Evolutionary conservation across 805 yeast genomes (phyloP), one percentile per base, ranked within the genome.

Genomic region (baker's yeast (Saccharomyces cerevisiae)): DNA sequence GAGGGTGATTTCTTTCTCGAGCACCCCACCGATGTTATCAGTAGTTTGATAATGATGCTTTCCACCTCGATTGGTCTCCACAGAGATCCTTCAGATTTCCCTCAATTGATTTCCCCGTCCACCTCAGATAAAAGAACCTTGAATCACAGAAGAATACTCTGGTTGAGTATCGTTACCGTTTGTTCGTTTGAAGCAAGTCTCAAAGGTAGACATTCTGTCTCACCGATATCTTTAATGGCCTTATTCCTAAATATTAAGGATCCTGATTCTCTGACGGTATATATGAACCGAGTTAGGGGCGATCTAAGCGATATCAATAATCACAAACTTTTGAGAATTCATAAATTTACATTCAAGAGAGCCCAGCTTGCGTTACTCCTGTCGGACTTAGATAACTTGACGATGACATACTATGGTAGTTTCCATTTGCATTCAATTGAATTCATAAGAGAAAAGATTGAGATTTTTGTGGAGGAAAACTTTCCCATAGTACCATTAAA

Each of bases 21-120:
- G 41, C 69, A 68, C 46, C 71, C 73, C 21, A 67, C 73, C 1
- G 72, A 67, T 56, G 61, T 67, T 13, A 57, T 70, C 2, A 57
- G 62, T n/a, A 67, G 71, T 28, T 48, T 67, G 8, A 60, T 69
- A 13, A 57, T 64, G 48, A 63, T 64, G 62, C 47, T 69, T 41
- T 64, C 72, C 2, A 61, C 62, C 10, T 63, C 70, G 4, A 69
- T 68, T 32, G 73, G 72, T 9, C 54, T 69, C 17, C 70, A 67
- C 53, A 57, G 70, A 31, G 71, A 68, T 51, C 70, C 72, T 5
- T 51, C 59, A 14, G 69, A 67, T 29, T 67, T 60, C 46, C 64
- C 64, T 9, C 65, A 66, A 47, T 54, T 66, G 21, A 28, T 53
- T 14, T 47, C 43, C 2, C 43, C 55, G 24, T 31, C 56, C 3